Conservation (phyloP, 2,329 filamentous ascomycete species). For the Geosmithia flava region DNA sequence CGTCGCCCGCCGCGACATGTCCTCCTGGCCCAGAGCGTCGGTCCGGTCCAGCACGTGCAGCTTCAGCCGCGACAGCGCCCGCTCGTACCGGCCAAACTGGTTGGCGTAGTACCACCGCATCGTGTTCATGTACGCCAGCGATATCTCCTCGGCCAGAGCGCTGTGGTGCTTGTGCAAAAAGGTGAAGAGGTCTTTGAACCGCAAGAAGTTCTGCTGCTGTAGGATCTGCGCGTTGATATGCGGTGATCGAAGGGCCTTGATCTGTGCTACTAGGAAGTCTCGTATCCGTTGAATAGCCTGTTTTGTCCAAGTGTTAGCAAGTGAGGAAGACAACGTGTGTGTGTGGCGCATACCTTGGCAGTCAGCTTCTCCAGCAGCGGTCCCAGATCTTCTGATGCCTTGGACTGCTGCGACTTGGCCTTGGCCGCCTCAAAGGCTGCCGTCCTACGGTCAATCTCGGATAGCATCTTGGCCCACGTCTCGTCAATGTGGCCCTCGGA, state of each 20-base stretch:
- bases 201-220: conserved; percentile 82
- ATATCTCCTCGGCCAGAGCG: conserved; percentile 78
- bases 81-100: conserved; percentile 80
- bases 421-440: conserved; percentile 55
- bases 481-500: conserved; percentile 84
- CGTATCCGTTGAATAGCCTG: conserved; percentile 86
- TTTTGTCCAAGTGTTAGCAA: background rate
- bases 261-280: conserved; percentile 87
- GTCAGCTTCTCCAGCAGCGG: conserved; percentile 77
- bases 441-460: conserved; percentile 71
- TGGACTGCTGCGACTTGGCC: conserved; percentile 48
- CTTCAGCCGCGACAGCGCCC: conserved; percentile 73
- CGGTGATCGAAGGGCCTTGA: conserved; percentile 85
- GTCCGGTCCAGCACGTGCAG: conserved; percentile 72
- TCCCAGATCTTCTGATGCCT: conserved; percentile 71
- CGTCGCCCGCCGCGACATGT: conserved; percentile 51
- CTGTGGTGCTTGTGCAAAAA: conserved; percentile 78
- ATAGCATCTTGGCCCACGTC: conserved; percentile 69
- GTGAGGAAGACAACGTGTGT: background rate
- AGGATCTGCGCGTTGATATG: conserved; percentile 97
- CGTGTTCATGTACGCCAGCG: conserved; percentile 89
- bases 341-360: conserved; percentile 46
- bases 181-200: conserved; percentile 75
- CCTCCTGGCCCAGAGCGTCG: conserved; percentile 72
- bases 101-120: conserved; percentile 98